A percentile compares a stretch with the other conserved stretches of the same genome.
Evolutionary conservation across 306 rosid species (phyloP).

Genomic region (Inga leiocalycina): DNA sequence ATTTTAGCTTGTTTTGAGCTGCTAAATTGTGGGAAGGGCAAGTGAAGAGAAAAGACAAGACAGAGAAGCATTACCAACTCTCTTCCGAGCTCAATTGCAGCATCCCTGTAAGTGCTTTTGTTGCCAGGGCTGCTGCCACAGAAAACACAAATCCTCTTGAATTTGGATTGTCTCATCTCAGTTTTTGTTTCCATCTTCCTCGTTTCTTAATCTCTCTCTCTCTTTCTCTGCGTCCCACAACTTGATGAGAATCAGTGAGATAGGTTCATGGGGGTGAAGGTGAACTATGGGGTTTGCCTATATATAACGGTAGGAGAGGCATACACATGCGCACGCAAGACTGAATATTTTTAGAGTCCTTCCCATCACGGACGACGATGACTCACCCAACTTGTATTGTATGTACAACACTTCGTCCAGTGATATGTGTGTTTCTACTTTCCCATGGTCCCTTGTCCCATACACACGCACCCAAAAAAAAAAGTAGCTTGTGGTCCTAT

Average conservation of each 20-base stretch:
- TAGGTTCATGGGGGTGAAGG: slow-evolving; percentile 32
- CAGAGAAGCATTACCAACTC: slow-evolving; percentile 68
- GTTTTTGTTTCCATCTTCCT: slow-evolving; percentile 51
- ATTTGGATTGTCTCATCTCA: slow-evolving; percentile 63
- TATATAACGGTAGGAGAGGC: slow-evolving; percentile 47
- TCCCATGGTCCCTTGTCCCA: slow-evolving; percentile 39
- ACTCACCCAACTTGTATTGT: slow-evolving; percentile 37
- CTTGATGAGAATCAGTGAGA: slow-evolving; percentile 39
- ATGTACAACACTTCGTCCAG: slow-evolving; percentile 25
- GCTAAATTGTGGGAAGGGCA: neutral
- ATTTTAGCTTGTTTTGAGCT: neutral
- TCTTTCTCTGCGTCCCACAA: slow-evolving; percentile 37
- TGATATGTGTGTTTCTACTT: slow-evolving; percentile 35
- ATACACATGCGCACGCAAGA: slow-evolving; percentile 40
- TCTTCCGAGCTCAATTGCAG: slow-evolving; percentile 90
- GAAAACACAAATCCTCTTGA: slow-evolving; percentile 92
- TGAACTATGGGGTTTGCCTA: slow-evolving; percentile 23
- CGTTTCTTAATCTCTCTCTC: slow-evolving; percentile 25
- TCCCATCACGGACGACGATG: slow-evolving; percentile 39
- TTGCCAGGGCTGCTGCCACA: slow-evolving; percentile 97
- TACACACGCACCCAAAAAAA: neutral
- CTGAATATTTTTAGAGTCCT: slow-evolving; percentile 3
- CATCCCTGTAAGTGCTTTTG: slow-evolving; percentile 77
- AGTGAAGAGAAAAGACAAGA: neutral
- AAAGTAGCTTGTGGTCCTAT: slow-evolving; percentile 35